Conservation (phyloP, 2,329 filamentous ascomycete species). For the Didymella sp. region DNA sequence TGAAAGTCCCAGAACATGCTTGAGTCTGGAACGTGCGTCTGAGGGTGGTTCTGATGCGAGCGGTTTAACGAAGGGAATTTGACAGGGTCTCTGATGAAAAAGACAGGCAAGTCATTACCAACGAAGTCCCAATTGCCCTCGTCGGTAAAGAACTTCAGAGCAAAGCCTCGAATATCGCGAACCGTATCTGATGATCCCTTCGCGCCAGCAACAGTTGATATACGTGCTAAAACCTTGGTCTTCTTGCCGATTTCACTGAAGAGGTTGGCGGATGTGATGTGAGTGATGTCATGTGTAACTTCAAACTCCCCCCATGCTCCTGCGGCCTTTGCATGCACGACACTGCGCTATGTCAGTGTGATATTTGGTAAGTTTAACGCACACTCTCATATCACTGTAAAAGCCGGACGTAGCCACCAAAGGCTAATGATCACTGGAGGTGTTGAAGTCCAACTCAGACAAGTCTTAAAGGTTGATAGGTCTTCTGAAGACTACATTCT, state of each 20-base stretch:
- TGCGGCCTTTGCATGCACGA: neutral
- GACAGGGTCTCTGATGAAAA: slow-evolving; percentile 55
- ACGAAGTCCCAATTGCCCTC: slow-evolving; percentile 62
- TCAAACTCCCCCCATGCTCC: neutral
- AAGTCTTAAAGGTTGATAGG: no score
- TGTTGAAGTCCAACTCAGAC: no score
- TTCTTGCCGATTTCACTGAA: neutral
- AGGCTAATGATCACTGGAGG: no score
- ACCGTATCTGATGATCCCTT: slow-evolving; percentile 56
- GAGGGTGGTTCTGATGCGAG: slow-evolving; percentile 43
- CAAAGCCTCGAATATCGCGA: slow-evolving; percentile 59
- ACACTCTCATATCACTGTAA: no score
- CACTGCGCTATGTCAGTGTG: neutral
- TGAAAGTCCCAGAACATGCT: slow-evolving; percentile 54
- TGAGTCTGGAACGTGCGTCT: slow-evolving; percentile 46
- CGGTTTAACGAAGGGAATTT: slow-evolving; percentile 54
- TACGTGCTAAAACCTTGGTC: neutral
- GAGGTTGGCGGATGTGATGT: neutral
- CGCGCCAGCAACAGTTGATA: neutral
- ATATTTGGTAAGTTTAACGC: neutral
- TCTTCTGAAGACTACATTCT: no score
- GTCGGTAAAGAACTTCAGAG: slow-evolving; percentile 60
- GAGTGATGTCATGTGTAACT: neutral
- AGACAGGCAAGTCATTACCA: slow-evolving; percentile 54
- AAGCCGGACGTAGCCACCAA: no score